Base-by-base conservation (phyloP, 1,284 basidiomycete genomes). In the Coniophora puteana region DNA sequence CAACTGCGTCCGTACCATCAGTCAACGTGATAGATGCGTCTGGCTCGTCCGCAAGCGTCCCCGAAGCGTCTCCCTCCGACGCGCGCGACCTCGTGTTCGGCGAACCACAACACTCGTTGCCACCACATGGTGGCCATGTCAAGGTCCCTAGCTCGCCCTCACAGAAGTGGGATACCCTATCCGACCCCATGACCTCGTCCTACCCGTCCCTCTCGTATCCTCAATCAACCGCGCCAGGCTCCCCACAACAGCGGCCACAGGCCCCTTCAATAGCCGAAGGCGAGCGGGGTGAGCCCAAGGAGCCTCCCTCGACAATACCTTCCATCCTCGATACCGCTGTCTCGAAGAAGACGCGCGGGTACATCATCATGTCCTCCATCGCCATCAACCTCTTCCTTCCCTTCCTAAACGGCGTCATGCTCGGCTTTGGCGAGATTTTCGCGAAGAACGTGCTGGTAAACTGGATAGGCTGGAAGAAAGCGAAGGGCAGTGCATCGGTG, bases 401-500 rank as follows among this genome's bases (percentile, higher is more conserved):
- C 0, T 99, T 99, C 61, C 78, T 98, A 35, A 98, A 98, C 58
- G 95, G 95, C 21, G 89, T 98, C 53, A 96, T 98, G 92, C 80
- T 98, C 35, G 95, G 95, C 8, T 94, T 98, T 57, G 95, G 95
- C 18, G 95, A 99, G 67, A 93, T 99, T 44, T 94, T 97, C 57
- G 95, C 94, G 14, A 83, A 93, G 61, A 86, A 93, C 47, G 76
- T 92, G 12, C 67, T 96, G 14, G 73, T 83, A 38, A 72, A 75
- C 13, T 89, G 85, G 72, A 57, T 76, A 40, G 72, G 73, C 29
- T 74, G 71, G 71, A 65, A 57, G 46, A 37, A n/a, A n/a, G n/a
- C n/a, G n/a, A n/a, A n/a, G n/a, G n/a, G n/a, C n/a, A n/a, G n/a
- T n/a, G n/a, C n/a, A n/a, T n/a, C n/a, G n/a, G n/a, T n/a, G n/a